Base-by-base conservation (phyloP, 2,329 filamentous ascomycete species). In the Cadophora malorum region DNA sequence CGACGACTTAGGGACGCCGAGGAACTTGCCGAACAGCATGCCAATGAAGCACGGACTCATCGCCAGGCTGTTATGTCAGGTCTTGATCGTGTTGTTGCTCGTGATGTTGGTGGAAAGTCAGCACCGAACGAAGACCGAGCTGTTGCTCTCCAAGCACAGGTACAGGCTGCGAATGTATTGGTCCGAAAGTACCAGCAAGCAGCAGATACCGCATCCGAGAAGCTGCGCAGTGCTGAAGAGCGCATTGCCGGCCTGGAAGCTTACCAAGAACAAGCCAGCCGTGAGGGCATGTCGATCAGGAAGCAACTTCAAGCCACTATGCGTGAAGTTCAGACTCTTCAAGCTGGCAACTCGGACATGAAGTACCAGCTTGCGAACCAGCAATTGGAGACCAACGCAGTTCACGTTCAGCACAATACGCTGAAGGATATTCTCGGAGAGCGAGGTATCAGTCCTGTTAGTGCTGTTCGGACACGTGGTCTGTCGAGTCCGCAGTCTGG, bases 191-290 rank as follows among this genome's bases (percentile, higher is more conserved):
- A 97, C 74, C 94, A 97, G 78, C 86, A 90, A 69, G 94, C 96
- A 68, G 95, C 94, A 0, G 93, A 99, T 78, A 82, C 85, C 31
- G 94, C 94, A 3, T 91, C 93, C 0, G 94, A 97, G 76, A 96
- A 94, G 78, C 84, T 99, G 64, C 91, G 96, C 64, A 91, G 91
- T 67, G 96, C 96, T 3, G 96, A 99, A 80, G 96, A 98, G 81
- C 90, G 96, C 52, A 98, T 99, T 78, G 96, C 96, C 5, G 96
- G 96, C 7, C 86, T 99, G 3, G 96, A 99, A 79, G 93, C 94
- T 33, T 98, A 98, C 79, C 96, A 99, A 80, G 96, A 99, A 78
- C 96, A 99, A 80, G 91, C 94, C 4, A 98, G 94, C 79, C 88
- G 96, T 55, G 96, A 99, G 79, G 94, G 94, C 60, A 89, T 99